These are phyloP conservation scores for Gleditsia sinensis DNA, from an alignment of 306 rosid genomes.

Conservation along the genomic window DNA sequence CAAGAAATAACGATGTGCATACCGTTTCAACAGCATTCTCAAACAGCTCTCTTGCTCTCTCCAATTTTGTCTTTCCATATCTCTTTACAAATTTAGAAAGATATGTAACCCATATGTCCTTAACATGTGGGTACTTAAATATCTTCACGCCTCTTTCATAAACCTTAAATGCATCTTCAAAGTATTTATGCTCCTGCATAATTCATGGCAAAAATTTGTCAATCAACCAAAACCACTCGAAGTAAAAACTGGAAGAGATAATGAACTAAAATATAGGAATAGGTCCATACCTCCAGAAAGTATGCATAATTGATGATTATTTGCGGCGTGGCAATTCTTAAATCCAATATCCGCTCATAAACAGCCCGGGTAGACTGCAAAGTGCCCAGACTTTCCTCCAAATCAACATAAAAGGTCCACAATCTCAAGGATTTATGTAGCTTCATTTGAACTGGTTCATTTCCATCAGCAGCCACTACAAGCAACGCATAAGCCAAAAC, in stretches of 20 bases:
- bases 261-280: neutral
- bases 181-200: constrained; percentile 82
- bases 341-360: constrained; percentile 88
- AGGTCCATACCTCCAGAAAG: constrained; percentile 74
- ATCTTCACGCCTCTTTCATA: constrained; percentile 97
- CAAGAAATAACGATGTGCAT: too few relatives aligned
- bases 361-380: constrained; percentile 89
- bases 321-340: constrained; percentile 93
- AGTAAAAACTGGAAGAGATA: constrained; percentile 11
- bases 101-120: constrained; percentile 93
- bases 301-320: constrained; percentile 82
- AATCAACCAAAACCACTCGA: constrained; percentile 28
- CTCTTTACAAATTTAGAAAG: constrained; percentile 90
- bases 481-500: constrained; percentile 34
- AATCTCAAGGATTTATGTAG: constrained; percentile 79
- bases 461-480: constrained; percentile 95
- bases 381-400: constrained; percentile 86
- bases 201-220: constrained; percentile 33
- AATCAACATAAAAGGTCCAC: constrained; percentile 89
- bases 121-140: constrained; percentile 92
- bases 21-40: constrained; percentile 91
- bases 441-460: constrained; percentile 87
- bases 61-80: constrained; percentile 84
- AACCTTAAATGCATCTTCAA: constrained; percentile 97
- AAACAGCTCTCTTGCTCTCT: constrained; percentile 91